phyloP scores from a whole-genome alignment of 1,284 basidiomycete genomes.

The Cryptococcus sp. region DNA sequence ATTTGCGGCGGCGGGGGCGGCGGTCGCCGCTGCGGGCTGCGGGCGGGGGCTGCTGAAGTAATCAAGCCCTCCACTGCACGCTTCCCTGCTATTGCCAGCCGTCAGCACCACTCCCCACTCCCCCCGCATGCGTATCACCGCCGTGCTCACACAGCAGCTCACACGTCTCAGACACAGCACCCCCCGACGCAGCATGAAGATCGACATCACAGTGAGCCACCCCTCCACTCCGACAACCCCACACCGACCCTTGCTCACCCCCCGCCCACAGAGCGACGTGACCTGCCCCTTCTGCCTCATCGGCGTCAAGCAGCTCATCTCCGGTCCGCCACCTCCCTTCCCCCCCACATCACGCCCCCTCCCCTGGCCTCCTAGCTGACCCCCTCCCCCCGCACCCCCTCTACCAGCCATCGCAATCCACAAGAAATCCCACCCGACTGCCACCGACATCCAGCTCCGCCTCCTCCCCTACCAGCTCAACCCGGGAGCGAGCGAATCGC shows the following conservation, averaged over 20 bases:
- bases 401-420: constrained; percentile 26
- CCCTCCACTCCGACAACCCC: no score
- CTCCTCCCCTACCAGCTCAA: constrained; percentile 49
- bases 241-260: no score
- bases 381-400: not conserved
- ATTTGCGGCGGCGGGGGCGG: no score
- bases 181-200: constrained; percentile 13
- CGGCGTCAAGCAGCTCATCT: constrained; percentile 37
- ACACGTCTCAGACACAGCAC: no score
- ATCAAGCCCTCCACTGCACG: no score
- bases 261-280: constrained; percentile 43
- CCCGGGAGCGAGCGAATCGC: constrained; percentile 31
- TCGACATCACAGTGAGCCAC: constrained; percentile 38
- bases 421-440: constrained; percentile 18
- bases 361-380: not conserved
- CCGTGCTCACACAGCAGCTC: no score
- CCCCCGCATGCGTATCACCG: no score
- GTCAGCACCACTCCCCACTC: no score
- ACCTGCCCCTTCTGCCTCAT: constrained; percentile 45
- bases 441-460: constrained; percentile 32
- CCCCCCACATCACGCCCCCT: not conserved
- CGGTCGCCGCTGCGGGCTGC: no score
- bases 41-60: no score
- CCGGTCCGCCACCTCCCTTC: constrained; percentile 18
- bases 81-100: no score